Evolutionary conservation across 1,284 basidiomycete genomes (phyloP), one percentile per base, ranked within the genome.

Genomic region (Moesziomyces sp.): DNA sequence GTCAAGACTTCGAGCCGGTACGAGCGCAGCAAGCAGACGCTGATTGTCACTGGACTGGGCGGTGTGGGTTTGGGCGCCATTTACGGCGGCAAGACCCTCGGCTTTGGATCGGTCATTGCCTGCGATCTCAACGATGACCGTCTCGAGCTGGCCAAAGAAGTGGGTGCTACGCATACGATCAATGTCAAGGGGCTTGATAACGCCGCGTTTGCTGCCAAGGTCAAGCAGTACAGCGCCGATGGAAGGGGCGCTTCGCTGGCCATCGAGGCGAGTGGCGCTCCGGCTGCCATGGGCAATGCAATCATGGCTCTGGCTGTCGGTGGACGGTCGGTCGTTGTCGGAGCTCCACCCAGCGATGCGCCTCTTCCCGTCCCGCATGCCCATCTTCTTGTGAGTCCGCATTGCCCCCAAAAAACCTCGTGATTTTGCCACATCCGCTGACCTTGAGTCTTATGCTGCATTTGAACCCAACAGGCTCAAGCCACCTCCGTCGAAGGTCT

Each of bases 11-110:
- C 54, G 3, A 34, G 8, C 26, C 18, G 48, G 5, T 38, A 47
- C 28, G 57, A 59, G 45, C 56, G 63, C n/a, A 54, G 55, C 34
- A 49, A 66, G 28, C 63, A 66, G 26, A 66, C 63, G 18, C 57
- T 66, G 3, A 47, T 66, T 1, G 63, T 66, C 18, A 59, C 57
- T 14, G 63, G 63, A 6, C 34, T 66, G 8, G 63, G 63, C 13
- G 63, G 51, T 34, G 63, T 66, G 1, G 63, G 63, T 43, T 44
- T 66, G 1, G 63, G 63, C 30, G 63, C 63, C 28, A 44, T 66
- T 38, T 66, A 59, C 26, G 57, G 34, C 16, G 63, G 63, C 4
- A 66, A 59, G 43, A 51, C 40, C 6, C 44, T 66, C 19, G 63
- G 57, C 6, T 66, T 59, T 24, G 63, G 57, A 35, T 40, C 52